These are phyloP conservation scores for Candida maesae DNA, from an alignment of 805 yeast genomes.

Conservation along the genomic window DNA sequence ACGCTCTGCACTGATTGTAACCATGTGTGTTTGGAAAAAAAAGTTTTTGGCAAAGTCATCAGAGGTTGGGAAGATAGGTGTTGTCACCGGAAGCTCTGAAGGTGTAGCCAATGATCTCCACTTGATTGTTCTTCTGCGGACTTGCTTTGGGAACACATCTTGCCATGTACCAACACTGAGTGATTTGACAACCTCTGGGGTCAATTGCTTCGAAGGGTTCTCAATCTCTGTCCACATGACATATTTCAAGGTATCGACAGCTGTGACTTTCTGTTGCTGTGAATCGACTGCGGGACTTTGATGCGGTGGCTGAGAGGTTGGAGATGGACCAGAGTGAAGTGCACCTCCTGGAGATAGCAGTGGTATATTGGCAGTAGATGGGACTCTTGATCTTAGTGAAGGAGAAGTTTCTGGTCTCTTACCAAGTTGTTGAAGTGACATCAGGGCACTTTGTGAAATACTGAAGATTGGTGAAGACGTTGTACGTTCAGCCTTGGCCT, in stretches of 20 bases:
- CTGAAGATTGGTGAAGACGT: conserved; percentile 17
- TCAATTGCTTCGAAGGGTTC: conserved; percentile 74
- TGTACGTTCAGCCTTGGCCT: conserved; percentile 20
- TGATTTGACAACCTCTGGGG: conserved; percentile 49
- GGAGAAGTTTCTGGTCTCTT: conserved; percentile 10
- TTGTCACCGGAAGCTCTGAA: conserved; percentile 82
- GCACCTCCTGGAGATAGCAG: background rate
- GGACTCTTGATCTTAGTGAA: conserved; percentile 1
- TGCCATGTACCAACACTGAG: conserved; percentile 85
- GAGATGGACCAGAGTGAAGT: background rate
- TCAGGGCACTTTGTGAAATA: conserved; percentile 18
- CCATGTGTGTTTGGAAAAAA: conserved; percentile 79
- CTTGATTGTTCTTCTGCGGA: conserved; percentile 65
- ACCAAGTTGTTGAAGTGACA: conserved; percentile 18
- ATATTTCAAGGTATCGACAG: conserved; percentile 20
- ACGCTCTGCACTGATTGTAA: conserved; percentile 57
- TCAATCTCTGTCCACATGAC: conserved; percentile 56
- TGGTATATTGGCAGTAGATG: conserved; percentile 2
- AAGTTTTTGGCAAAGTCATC: conserved; percentile 68
- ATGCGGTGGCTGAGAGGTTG: conserved; percentile 7
- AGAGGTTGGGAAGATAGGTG: conserved; percentile 70
- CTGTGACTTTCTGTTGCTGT: conserved; percentile 11
- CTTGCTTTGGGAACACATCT: conserved; percentile 76
- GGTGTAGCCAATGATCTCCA: conserved; percentile 95
- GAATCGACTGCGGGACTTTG: conserved; percentile 7